Evolutionary conservation across 345 rosid genomes (phyloP).

Genomic region (Hibiscus mutabilis): DNA sequence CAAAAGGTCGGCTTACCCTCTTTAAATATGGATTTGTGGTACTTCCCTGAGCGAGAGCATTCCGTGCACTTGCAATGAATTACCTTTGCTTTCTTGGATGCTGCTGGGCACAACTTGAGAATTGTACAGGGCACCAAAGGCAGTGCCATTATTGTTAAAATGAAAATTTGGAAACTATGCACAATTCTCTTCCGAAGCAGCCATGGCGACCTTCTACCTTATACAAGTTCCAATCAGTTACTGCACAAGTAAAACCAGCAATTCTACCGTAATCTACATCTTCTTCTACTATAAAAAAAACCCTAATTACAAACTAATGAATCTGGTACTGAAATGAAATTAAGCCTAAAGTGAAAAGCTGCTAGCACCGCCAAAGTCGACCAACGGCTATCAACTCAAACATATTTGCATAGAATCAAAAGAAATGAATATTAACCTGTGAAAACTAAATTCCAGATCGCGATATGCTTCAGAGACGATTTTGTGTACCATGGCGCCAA

Average conservation of each 20-base stretch:
- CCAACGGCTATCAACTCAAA: background rate
- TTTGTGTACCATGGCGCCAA: background rate
- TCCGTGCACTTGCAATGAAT: constrained; percentile 80
- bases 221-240: constrained; percentile 15
- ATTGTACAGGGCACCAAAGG: constrained; percentile 88
- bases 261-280: constrained; percentile 8
- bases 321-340: background rate
- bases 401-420: background rate
- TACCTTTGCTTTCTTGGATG: constrained; percentile 60
- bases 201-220: constrained; percentile 46
- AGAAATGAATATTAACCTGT: background rate
- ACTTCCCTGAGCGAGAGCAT: constrained; percentile 77
- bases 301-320: too few relatives aligned
- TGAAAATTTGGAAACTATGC: constrained; percentile 90
- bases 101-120: constrained; percentile 60
- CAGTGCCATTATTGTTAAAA: constrained; percentile 90
- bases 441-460: background rate
- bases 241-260: constrained; percentile 9
- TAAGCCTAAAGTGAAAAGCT: background rate
- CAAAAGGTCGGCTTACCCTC: constrained; percentile 57
- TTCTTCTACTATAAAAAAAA: background rate
- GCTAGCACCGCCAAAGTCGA: background rate
- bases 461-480: constrained; percentile 12
- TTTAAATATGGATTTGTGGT: constrained; percentile 76
- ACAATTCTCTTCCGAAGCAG: constrained; percentile 85